A percentile compares a stretch with the other conserved stretches of the same genome.
phyloP scores from a whole-genome alignment of 495 filamentous ascomycete genomes.

The Chaetomium cochliodes region DNA sequence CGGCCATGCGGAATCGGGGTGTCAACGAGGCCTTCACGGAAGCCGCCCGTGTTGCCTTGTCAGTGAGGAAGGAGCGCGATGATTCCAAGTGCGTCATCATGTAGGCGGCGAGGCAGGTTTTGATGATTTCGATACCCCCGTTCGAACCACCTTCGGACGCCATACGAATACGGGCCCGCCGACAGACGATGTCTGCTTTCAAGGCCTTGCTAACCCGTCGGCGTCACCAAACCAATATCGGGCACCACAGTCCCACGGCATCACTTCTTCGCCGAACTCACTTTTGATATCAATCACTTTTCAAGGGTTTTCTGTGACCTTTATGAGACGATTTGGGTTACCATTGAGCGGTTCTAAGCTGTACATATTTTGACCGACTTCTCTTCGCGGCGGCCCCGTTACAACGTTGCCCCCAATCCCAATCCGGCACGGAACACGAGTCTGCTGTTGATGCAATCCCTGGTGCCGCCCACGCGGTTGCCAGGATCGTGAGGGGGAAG shows the following conservation, averaged over 20 bases:
- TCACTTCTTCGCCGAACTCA: background rate
- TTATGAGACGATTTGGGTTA: constrained; percentile 6
- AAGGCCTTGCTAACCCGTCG: no score
- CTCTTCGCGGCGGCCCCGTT: background rate
- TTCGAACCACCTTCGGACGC: background rate
- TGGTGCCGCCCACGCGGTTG: background rate
- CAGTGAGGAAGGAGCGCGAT: constrained; percentile 69
- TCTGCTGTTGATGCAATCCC: background rate
- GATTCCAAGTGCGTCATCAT: constrained; percentile 57
- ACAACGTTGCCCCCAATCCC: no score
- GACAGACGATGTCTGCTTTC: background rate
- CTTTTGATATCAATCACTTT: background rate
- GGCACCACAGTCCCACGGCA: background rate
- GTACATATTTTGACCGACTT: constrained; percentile 22
- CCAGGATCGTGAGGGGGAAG: background rate
- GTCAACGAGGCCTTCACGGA: constrained; percentile 99
- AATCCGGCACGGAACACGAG: background rate
- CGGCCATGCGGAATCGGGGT: constrained; percentile 92
- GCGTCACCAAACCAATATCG: background rate
- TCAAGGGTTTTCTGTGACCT: background rate
- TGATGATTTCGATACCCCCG: constrained; percentile 9
- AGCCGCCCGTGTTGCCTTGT: constrained; percentile 91
- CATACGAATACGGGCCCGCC: background rate
- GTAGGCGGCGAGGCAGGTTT: constrained; percentile 36
- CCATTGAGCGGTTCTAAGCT: background rate